Base-by-base conservation (phyloP, 768 basidiomycete species). In the Tylopilus intermedius region DNA sequence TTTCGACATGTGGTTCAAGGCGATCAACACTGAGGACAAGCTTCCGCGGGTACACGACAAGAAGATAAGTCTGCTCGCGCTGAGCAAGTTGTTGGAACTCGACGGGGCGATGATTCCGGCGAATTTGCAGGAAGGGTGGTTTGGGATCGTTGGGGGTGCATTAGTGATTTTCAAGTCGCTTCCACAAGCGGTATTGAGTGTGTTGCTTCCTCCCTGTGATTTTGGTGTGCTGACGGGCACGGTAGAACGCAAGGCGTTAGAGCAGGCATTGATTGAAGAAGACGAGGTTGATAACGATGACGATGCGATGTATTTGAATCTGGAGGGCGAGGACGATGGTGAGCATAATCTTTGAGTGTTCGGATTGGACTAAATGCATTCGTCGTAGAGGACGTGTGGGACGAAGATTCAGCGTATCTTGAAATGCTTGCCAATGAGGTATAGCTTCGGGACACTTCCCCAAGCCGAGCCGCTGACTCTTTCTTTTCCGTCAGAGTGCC, bases 11-110 rank as follows among this genome's bases (percentile, higher is more conserved):
- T 94, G 91, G 91, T 93, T 94, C 65, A 78, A 70, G 10, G 81
- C 82, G 10, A 87, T 92, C 68, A 83, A 82, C 52, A 63, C 58
- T 35, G 73, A 77, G 14, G 73, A 67, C 24, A 78, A 76, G 45
- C 77, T 93, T 33, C 88, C 90, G 11, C 81, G 91, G 18, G 90
- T 95, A 41, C 91, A 95, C 64, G 91, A 94, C 71, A 92, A 93
- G 79, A 91, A 87, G 69, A 72, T 94, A 52, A 82, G 80, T 59
- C 81, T 94, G 51, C 66, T 89, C 52, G 82, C 91, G 9, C 67
- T 94, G 51, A 88, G 84, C 56, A 82, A 83, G 42, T 70, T 94
- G 53, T 73, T 95, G 63, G 89, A 92, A 69, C 72, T 90, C 68
- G 74, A 82, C 11, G 77, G 79, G 2, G 65, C 67, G 8, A 65